Evolutionary conservation across 2,329 filamentous ascomycete genomes (phyloP).

Genomic region (Trichophyton schoenleinii): DNA sequence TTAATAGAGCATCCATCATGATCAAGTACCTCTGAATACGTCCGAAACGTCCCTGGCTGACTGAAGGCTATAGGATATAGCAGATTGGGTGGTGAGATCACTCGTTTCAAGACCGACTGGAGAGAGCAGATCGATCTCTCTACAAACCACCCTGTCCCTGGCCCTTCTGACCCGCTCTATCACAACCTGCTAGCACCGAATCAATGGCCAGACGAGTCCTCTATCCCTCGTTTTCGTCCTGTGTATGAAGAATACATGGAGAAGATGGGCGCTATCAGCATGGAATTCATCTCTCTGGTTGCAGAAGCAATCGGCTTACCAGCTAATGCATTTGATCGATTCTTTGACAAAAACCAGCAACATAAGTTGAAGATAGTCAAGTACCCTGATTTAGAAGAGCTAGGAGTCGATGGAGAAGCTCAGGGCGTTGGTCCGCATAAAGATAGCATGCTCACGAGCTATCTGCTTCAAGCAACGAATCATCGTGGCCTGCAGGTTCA

Average conservation of each 20-base stretch:
- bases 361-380: conserved; percentile 86
- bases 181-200: conserved; percentile 63
- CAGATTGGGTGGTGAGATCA: conserved; percentile 48
- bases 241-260: conserved; percentile 64
- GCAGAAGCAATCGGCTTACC: conserved; percentile 71
- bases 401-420: conserved; percentile 38
- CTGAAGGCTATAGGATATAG: conserved; percentile 19
- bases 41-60: neutral
- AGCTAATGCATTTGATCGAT: conserved; percentile 56
- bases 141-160: conserved; percentile 58
- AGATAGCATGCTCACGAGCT: conserved; percentile 71
- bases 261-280: conserved; percentile 59
- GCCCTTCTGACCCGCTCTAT: conserved; percentile 52
- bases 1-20: neutral
- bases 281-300: conserved; percentile 64
- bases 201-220: conserved; percentile 59
- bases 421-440: conserved; percentile 66
- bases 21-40: too few species aligned
- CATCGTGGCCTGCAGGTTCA: conserved; percentile 73
- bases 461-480: conserved; percentile 65
- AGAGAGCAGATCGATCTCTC: conserved; percentile 79
- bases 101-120: conserved; percentile 63
- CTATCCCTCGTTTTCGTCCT: conserved; percentile 54
- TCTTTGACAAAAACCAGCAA: conserved; percentile 60
- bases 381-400: conserved; percentile 60